phyloP scores from a whole-genome alignment of 768 basidiomycete genomes.

The Nidularia sp. region DNA sequence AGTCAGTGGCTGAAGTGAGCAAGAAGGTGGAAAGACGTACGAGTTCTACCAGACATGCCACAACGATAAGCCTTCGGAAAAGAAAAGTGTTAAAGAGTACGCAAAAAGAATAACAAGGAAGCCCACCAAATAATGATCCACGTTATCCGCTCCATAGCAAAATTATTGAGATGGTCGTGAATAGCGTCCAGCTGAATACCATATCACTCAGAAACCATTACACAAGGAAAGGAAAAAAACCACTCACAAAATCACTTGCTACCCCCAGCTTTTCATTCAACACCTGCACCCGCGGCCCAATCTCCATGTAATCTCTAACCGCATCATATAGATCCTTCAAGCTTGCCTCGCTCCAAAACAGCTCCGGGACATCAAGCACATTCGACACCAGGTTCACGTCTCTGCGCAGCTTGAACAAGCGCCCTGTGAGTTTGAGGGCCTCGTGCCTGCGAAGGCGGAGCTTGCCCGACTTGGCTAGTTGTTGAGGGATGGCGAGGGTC shows the following conservation, averaged over 20 bases:
- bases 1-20: not conserved
- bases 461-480: constrained; percentile 74
- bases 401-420: constrained; percentile 80
- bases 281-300: constrained; percentile 74
- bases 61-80: constrained; percentile 73
- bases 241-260: constrained; percentile 81
- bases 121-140: constrained; percentile 44
- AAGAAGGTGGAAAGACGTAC: constrained; percentile 34
- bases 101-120: constrained; percentile 13
- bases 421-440: constrained; percentile 83
- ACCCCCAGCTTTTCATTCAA: constrained; percentile 87
- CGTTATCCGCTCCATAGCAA: constrained; percentile 88
- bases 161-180: constrained; percentile 88
- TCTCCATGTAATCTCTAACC: constrained; percentile 93
- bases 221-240: not conserved
- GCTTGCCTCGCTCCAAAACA: constrained; percentile 95
- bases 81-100: constrained; percentile 11
- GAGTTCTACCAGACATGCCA: constrained; percentile 84
- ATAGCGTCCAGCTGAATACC: constrained; percentile 76
- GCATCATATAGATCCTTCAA: constrained; percentile 88
- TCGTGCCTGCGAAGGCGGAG: constrained; percentile 75
- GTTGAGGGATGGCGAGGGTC: constrained; percentile 78
- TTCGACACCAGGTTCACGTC: constrained; percentile 92
- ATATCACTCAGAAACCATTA: not conserved
- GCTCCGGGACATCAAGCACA: constrained; percentile 87